Evolutionary conservation across 108 stramenopile species (phyloP), one percentile per base, ranked within the genome.

Genomic region (Schizochytrium sp.): DNA sequence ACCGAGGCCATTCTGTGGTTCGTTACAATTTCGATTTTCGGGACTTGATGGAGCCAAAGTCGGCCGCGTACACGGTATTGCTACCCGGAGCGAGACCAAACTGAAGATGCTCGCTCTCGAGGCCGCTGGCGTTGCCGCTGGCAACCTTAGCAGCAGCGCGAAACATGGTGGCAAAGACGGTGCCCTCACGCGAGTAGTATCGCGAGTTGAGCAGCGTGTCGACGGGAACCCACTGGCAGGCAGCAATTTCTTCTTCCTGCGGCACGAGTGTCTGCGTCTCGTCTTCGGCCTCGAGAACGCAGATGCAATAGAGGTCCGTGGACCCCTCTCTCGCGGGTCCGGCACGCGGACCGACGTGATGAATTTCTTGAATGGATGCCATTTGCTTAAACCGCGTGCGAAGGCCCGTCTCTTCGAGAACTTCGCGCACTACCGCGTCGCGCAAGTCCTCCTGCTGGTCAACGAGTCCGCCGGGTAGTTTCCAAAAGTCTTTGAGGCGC

Each of bases 341-440:
- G 10, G 48, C 76, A 45, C 45, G 51, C 28, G 3, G 18, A 4
- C 51, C 76, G 10, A 6, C 48, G 76, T 53, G 45, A 45, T 83
- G 76, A 6, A 83, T 53, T 4, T 83, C 76, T 34, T 83, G 76
- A 23, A 83, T 83, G 51, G 76, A 53, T 43, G 76, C 23, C 45
- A 83, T 53, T 34, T 47, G 14, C 16, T 89, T 88, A 87, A 95
- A 97, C 0, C 71, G 88, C 34, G 93, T 91, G 23, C 55, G 88
- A 48, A 97, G 93, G 16, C 97, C 97, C 5, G 97, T 97, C 89
- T 97, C 97, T 90, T 97, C 97, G 87, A 92, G 88, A 1, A 97
- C 96, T 91, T 97, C 97, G 28, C 97, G 91, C 48, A 93, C 88
- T 6, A 93, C 96, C 4, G 96, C 96, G 10, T 92, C 93, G 71